Conservation (phyloP, 179 eudicot species). For the Spinacia oleracea region DNA sequence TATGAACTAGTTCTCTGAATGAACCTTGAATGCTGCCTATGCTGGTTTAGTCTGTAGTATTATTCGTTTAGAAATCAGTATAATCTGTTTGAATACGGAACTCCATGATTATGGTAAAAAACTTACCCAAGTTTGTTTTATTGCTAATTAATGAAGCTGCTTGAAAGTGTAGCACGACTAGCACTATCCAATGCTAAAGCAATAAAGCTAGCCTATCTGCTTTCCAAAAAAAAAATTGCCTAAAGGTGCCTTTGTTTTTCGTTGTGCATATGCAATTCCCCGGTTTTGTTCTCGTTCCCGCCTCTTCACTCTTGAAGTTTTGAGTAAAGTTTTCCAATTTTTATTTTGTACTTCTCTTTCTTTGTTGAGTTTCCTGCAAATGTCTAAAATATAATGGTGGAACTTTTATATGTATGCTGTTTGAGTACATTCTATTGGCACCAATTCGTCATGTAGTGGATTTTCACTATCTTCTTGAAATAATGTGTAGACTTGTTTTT, state of each 20-base stretch:
- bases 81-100: background rate
- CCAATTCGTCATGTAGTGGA: background rate
- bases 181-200: background rate
- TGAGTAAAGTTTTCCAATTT: background rate
- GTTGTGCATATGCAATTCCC: no score
- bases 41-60: background rate
- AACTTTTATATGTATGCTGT: no score
- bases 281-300: no score
- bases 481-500: no score
- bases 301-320: no score
- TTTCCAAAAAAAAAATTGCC: background rate
- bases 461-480: background rate
- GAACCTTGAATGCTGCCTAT: background rate
- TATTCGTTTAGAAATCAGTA: background rate
- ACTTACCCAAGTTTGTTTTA: background rate
- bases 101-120: no score
- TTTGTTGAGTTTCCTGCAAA: no score
- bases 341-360: background rate
- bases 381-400: no score
- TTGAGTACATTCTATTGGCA: no score
- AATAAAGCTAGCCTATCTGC: background rate
- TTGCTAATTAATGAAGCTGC: background rate
- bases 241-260: background rate
- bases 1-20: background rate
- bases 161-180: background rate